A percentile compares a stretch with the other conserved stretches of the same genome.
These are phyloP conservation scores for Kwoniella heveanensis DNA, from an alignment of 768 basidiomycete genomes.

Conservation along the genomic window DNA sequence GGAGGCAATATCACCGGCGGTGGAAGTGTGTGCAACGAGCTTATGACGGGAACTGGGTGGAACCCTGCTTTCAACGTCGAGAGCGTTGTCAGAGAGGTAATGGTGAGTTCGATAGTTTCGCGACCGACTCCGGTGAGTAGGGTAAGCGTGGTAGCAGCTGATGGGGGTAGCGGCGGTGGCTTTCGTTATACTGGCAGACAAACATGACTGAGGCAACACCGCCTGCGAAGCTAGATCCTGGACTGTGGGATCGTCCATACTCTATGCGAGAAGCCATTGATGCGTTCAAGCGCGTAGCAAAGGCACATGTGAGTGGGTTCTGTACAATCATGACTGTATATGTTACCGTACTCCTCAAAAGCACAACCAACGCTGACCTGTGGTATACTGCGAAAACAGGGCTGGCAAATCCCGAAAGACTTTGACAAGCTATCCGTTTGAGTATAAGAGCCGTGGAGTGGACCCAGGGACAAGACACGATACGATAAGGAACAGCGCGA, in stretches of 20 bases:
- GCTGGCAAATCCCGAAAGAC: conserved; percentile 38
- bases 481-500: too few species aligned
- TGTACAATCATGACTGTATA: too few species aligned
- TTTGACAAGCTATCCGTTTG: conserved; percentile 29
- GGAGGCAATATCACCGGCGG: conserved; percentile 44
- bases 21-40: conserved; percentile 43
- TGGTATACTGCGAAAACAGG: too few species aligned
- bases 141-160: too few species aligned
- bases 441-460: too few species aligned
- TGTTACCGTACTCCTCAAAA: too few species aligned
- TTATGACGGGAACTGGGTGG: conserved; percentile 42
- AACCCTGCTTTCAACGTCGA: conserved; percentile 42
- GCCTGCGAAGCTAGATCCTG: conserved; percentile 31
- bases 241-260: conserved; percentile 57
- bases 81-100: conserved; percentile 40
- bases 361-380: too few species aligned
- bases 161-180: too few species aligned
- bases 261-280: conserved; percentile 64
- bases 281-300: conserved; percentile 69
- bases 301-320: conserved; percentile 60
- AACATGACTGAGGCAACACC: conserved; percentile 45
- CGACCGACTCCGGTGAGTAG: too few species aligned
- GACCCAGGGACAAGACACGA: too few species aligned
- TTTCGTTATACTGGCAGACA: conserved; percentile 4
- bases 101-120: too few species aligned